Evolutionary conservation across 371 early-diverging fungal genomes (phyloP).

Genomic region (Mucor plumbeus): DNA sequence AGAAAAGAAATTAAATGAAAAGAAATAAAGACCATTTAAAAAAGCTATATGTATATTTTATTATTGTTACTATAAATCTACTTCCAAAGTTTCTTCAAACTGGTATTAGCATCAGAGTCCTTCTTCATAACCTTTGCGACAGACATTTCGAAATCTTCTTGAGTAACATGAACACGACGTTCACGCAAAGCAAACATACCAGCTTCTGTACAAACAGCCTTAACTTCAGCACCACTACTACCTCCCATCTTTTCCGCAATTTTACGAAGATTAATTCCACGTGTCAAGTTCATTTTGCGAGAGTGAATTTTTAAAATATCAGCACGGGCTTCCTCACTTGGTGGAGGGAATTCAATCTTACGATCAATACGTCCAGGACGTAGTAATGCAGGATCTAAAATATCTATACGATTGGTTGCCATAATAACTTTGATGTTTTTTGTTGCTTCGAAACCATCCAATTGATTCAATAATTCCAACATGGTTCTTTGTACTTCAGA

Average conservation of each 20-base stretch:
- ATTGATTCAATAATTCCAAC: slow-evolving; percentile 99
- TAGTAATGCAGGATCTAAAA: slow-evolving; percentile 98
- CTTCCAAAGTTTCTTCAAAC: slow-evolving; percentile 97
- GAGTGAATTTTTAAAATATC: slow-evolving; percentile 99
- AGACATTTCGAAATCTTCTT: slow-evolving; percentile 99
- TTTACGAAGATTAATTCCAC: slow-evolving; percentile 98
- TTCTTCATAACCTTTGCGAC: slow-evolving; percentile 99
- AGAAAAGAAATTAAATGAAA: slow-evolving; percentile 28
- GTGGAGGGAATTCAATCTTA: slow-evolving; percentile 99
- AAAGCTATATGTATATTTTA: slow-evolving; percentile 5
- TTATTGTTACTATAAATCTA: slow-evolving; percentile 47
- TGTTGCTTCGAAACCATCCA: slow-evolving; percentile 99
- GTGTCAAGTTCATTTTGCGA: slow-evolving; percentile 97
- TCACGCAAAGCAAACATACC: slow-evolving; percentile 99
- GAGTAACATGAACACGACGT: slow-evolving; percentile 98
- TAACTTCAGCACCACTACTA: slow-evolving; percentile 83
- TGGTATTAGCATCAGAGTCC: slow-evolving; percentile 95
- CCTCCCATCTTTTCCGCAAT: slow-evolving; percentile 99
- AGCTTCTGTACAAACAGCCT: slow-evolving; percentile 99
- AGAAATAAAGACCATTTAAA: background rate
- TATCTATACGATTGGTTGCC: slow-evolving; percentile 93
- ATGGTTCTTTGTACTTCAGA: slow-evolving; percentile 99
- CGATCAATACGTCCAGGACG: slow-evolving; percentile 99
- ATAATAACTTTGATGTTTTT: slow-evolving; percentile 96
- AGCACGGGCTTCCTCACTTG: slow-evolving; percentile 92